Evolutionary conservation across 805 yeast genomes (phyloP).

Genomic region (Saturnispora saitoi): DNA sequence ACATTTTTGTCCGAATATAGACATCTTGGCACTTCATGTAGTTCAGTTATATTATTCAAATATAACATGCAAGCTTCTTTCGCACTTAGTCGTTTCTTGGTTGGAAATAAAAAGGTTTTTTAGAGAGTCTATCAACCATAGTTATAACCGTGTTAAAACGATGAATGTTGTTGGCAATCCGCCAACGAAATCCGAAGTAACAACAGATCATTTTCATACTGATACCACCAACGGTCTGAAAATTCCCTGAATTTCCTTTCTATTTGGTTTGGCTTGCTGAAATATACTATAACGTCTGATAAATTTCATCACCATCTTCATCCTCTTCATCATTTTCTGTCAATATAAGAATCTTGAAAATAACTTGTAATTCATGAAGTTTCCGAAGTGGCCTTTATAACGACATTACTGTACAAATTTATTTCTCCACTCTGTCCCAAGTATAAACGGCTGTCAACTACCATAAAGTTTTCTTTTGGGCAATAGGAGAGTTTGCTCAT

Average conservation of each 20-base stretch:
- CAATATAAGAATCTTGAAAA: no score
- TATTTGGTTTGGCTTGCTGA: not conserved
- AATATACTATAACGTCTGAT: no score
- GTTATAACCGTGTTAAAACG: not conserved
- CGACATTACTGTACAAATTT: no score
- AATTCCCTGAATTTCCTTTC: not conserved
- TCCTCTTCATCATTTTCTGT: no score
- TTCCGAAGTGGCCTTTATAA: no score
- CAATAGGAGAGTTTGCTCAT: not conserved
- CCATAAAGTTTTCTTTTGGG: no score
- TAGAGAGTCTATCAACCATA: not conserved
- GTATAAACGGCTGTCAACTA: no score
- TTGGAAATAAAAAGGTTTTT: not conserved
- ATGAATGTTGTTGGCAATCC: not conserved
- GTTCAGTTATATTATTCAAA: not conserved
- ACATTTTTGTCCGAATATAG: no score
- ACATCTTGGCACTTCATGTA: not conserved
- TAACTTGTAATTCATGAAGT: no score
- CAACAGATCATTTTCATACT: not conserved
- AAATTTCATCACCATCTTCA: no score
- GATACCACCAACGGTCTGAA: not conserved
- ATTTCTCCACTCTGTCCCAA: no score
- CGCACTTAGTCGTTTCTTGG: not conserved
- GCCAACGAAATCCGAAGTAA: not conserved
- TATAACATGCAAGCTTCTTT: not conserved